Base-by-base conservation (phyloP, 2,329 filamentous ascomycete species). In the Sporothrix globosa region DNA sequence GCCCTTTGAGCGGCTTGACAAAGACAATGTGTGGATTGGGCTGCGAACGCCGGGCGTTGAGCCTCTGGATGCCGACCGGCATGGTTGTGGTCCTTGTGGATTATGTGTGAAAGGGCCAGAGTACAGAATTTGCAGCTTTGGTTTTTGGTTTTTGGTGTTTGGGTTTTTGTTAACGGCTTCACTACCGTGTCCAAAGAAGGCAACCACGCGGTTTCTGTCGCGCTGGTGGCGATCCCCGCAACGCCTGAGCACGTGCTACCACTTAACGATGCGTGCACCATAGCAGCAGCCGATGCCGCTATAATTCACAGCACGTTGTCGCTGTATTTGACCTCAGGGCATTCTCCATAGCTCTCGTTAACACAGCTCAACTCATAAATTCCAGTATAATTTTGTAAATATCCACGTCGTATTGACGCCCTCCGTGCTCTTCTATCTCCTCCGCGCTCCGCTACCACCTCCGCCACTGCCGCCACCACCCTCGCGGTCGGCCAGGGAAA, bases 21-120 rank as follows among this genome's bases (percentile, higher is more conserved):
- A 97, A 97, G 77, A 92, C 88, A 75, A 97, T 92, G 72, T 88
- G 87, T 27, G 88, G 83, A 75, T 96, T 96, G 9, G 92, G 92
- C 71, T 91, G 90, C 69, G 90, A 88, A 60, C 84, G 87, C 76
- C 87, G 91, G 75, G 89, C 89, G 76, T 97, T 97, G 67, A 96
- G 83, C 73, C 92, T 87, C 81, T 92, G 87, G 77, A 93, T 91
- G 68, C 92, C 92, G 70, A 92, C 81, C 66, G 91, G 91, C 92
- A 96, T 96, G 5, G 34, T 68, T 6, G 13, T 10, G 39, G 39
- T n/a, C 24, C 21, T 17, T 14, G 58, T 3, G n/a, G 24, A 46
- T 1, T 13, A 10, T 34, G 6, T 3, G 4, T 53, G 30, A 4
- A 27, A 21, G 21, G 14, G 1, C 7, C 17, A 39, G 41, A 17